Percentiles rank a stretch among this genome's conserved stretches.
Evolutionary conservation across 345 rosid genomes (phyloP).

Genomic region (thale cress (Arabidopsis thaliana)): TAIR10.1 NC_003071.7:11674001-11674500

Average conservation of each 20-base stretch:
- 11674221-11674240: neutral
- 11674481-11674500: constrained; percentile 72
- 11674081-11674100: constrained; percentile 51
- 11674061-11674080: constrained; percentile 52
- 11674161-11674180: constrained; percentile 84
- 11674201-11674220: neutral
- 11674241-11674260: constrained; percentile 2
- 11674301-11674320: neutral
- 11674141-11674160: constrained; percentile 83
- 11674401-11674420: neutral
- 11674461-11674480: neutral
- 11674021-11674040: constrained; percentile 48
- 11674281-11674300: constrained; percentile 3
- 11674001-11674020: constrained; percentile 32
- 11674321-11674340: neutral
- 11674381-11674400: neutral
- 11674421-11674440: neutral
- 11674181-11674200: constrained; percentile 54
- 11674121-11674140: constrained; percentile 87
- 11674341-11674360: neutral
- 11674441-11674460: neutral
- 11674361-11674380: constrained; percentile 8
- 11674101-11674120: constrained; percentile 50
- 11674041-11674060: constrained; percentile 47
- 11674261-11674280: constrained; percentile 1